Evolutionary conservation across 2,329 filamentous ascomycete species (phyloP).

Genomic region (Didymellaceae sp.): DNA sequence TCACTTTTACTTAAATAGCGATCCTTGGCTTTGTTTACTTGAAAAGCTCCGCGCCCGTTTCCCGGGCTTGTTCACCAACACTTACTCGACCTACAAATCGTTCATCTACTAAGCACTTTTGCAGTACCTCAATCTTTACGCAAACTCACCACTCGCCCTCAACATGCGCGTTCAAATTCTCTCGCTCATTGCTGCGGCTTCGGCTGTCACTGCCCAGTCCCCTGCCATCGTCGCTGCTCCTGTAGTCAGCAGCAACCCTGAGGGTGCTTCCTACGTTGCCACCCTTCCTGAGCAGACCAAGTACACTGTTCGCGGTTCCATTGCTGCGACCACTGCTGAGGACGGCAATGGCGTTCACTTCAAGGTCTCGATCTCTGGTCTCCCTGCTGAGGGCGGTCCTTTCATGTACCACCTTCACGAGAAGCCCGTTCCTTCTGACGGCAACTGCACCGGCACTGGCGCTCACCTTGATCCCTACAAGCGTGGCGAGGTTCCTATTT

Average conservation of each 20-base stretch:
- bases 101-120: constrained; percentile 18
- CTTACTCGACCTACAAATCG: not conserved
- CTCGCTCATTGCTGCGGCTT: constrained; percentile 38
- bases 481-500: constrained; percentile 48
- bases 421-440: constrained; percentile 49
- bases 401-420: constrained; percentile 58
- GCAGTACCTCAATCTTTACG: constrained; percentile 18
- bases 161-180: constrained; percentile 43
- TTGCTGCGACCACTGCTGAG: constrained; percentile 41
- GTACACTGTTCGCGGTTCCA: constrained; percentile 44
- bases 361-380: constrained; percentile 48
- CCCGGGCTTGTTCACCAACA: not conserved
- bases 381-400: constrained; percentile 52
- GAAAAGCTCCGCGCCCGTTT: not conserved
- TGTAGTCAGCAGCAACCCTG: constrained; percentile 46
- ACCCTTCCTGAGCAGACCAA: constrained; percentile 43
- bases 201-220: constrained; percentile 38
- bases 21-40: not conserved
- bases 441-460: constrained; percentile 53
- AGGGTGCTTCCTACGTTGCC: constrained; percentile 49
- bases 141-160: constrained; percentile 20
- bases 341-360: constrained; percentile 52
- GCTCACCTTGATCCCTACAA: constrained; percentile 54
- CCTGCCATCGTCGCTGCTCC: constrained; percentile 41
- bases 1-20: constrained; percentile 6